Conservation (phyloP, 805 yeast genomes). For the Spathaspora boniae region DNA sequence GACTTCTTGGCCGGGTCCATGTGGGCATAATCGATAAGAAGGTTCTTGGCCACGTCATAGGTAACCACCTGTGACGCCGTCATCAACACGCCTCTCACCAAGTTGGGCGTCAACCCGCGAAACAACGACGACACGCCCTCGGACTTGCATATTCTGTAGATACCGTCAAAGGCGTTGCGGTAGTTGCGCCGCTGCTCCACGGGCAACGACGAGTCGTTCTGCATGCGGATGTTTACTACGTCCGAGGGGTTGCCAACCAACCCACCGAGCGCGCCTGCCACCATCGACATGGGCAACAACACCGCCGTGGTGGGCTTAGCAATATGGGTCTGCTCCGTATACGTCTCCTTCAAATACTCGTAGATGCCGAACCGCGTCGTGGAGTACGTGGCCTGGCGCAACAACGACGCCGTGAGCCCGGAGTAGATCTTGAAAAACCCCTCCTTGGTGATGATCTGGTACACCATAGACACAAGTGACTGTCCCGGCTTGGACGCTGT, state of each 20-base stretch:
- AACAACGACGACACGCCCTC: constrained; percentile 62
- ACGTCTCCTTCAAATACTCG: constrained; percentile 62
- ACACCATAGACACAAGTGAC: constrained; percentile 58
- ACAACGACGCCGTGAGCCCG: constrained; percentile 76
- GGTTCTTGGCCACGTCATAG: constrained; percentile 68
- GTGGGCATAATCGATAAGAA: constrained; percentile 47
- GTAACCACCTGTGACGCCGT: constrained; percentile 90
- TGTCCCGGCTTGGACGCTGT: constrained; percentile 70
- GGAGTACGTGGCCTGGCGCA: constrained; percentile 86
- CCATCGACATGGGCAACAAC: constrained; percentile 74
- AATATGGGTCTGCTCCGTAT: constrained; percentile 36
- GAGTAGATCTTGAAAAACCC: constrained; percentile 71
- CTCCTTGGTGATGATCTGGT: constrained; percentile 56
- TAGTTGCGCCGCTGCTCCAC: constrained; percentile 65
- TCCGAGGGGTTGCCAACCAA: constrained; percentile 86
- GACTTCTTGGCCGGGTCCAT: constrained; percentile 58
- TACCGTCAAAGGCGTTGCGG: constrained; percentile 74
- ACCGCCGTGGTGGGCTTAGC: constrained; percentile 53
- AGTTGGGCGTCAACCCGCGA: constrained; percentile 75
- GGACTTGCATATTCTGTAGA: constrained; percentile 51
- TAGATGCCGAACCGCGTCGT: constrained; percentile 85
- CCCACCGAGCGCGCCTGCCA: constrained; percentile 84
- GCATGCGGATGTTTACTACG: constrained; percentile 87
- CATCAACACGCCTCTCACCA: constrained; percentile 80
- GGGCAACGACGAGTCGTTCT: constrained; percentile 75